phyloP scores from a whole-genome alignment of 257 asterid species.

The Fraxinus anomala region DNA sequence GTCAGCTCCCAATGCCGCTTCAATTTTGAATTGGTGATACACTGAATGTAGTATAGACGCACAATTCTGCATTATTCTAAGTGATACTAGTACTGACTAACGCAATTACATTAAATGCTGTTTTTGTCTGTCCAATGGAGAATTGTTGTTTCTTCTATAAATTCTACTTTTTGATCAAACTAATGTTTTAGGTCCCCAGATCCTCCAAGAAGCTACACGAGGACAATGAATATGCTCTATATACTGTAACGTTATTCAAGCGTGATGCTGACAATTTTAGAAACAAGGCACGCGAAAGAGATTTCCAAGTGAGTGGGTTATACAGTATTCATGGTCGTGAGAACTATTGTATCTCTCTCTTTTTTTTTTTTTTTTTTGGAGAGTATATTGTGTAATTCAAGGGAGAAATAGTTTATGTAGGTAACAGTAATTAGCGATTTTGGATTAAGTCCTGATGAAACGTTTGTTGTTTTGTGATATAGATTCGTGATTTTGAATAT shows the following conservation, averaged over 20 bases:
- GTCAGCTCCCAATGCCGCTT: background rate
- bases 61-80: background rate
- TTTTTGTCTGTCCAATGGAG: slow-evolving; percentile 4
- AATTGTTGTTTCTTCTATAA: slow-evolving; percentile 14
- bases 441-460: slow-evolving; percentile 24
- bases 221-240: slow-evolving; percentile 53
- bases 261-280: slow-evolving; percentile 50
- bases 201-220: slow-evolving; percentile 84
- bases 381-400: slow-evolving; percentile 5
- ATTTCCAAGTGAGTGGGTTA: slow-evolving; percentile 36
- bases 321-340: background rate
- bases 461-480: slow-evolving; percentile 31
- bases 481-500: slow-evolving; percentile 80
- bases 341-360: background rate
- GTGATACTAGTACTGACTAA: background rate
- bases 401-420: too few relatives aligned
- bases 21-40: slow-evolving; percentile 10
- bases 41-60: background rate
- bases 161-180: slow-evolving; percentile 33
- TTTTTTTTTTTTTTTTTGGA: background rate
- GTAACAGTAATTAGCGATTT: background rate
- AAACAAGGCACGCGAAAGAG: background rate
- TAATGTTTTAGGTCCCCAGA: slow-evolving; percentile 79
- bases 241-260: slow-evolving; percentile 59
- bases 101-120: background rate